Evolutionary conservation across 1,284 basidiomycete genomes (phyloP).

Genomic region (Chondrostereum purpureum): DNA sequence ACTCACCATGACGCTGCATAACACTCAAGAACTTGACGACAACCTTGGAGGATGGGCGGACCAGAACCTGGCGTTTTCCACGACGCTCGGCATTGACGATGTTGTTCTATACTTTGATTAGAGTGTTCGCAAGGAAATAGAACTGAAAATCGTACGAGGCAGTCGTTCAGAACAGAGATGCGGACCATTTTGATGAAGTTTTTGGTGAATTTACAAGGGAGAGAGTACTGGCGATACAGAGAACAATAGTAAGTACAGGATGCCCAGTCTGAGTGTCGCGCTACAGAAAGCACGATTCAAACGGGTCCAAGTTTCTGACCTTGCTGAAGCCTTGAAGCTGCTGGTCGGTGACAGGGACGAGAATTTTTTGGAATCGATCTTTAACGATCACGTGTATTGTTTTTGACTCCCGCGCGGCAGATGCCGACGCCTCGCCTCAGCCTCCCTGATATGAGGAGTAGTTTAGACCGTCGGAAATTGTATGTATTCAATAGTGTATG

Average conservation of each 20-base stretch:
- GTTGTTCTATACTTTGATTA: conserved; percentile 59
- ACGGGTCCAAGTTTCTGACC: conserved; percentile 35
- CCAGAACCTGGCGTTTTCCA: conserved; percentile 95
- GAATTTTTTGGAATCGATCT: neutral
- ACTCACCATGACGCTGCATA: conserved; percentile 96
- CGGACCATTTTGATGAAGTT: conserved; percentile 67
- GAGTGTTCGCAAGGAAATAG: neutral
- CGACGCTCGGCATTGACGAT: conserved; percentile 98
- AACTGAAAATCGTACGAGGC: conserved; percentile 51
- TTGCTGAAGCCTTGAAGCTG: conserved; percentile 15
- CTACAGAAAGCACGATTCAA: conserved; percentile 76
- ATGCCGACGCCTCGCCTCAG: too few species aligned
- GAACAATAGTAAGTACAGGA: conserved; percentile 25
- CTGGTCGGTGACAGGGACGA: conserved; percentile 1
- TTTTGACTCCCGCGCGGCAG: too few species aligned
- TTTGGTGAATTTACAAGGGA: conserved; percentile 15
- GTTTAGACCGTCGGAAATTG: too few species aligned
- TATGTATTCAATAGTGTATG: too few species aligned
- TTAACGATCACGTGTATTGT: too few species aligned
- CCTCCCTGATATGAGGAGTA: too few species aligned
- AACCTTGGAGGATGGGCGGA: conserved; percentile 94
- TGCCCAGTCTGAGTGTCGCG: conserved; percentile 76
- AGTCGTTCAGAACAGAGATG: conserved; percentile 85
- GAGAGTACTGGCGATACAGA: conserved; percentile 14
- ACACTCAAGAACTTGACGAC: conserved; percentile 93